Percentiles rank a stretch among this genome's conserved stretches.
phyloP scores from a whole-genome alignment of 1,139 yeast species.

The Candida buenavistaensis region DNA sequence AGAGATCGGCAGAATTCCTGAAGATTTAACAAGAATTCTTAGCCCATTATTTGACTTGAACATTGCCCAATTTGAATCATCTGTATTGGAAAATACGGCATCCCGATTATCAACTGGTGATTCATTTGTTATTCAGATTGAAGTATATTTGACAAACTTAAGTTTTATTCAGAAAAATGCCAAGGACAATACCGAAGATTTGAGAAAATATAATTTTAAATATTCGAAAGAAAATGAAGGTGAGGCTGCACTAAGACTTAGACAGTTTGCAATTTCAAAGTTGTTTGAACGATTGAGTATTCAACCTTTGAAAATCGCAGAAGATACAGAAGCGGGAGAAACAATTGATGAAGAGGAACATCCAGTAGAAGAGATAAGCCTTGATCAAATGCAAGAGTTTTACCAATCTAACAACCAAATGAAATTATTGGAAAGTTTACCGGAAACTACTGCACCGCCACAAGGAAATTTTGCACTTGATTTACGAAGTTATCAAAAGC shows the following conservation, averaged over 20 bases:
- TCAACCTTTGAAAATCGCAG: slow-evolving; percentile 17
- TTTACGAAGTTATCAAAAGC: slow-evolving; percentile 72
- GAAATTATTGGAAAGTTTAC: slow-evolving; percentile 51
- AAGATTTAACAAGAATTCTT: slow-evolving; percentile 66
- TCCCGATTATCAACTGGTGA: slow-evolving; percentile 71
- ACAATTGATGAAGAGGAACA: slow-evolving; percentile 15
- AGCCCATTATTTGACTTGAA: slow-evolving; percentile 64
- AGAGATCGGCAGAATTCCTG: slow-evolving; percentile 79
- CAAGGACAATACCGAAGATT: slow-evolving; percentile 9
- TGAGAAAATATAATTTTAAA: slow-evolving; percentile 18
- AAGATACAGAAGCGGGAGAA: slow-evolving; percentile 15
- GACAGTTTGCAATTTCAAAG: slow-evolving; percentile 58
- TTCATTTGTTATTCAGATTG: slow-evolving; percentile 61
- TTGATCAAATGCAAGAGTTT: slow-evolving; percentile 75
- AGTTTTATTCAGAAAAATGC: slow-evolving; percentile 41
- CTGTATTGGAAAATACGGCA: slow-evolving; percentile 59
- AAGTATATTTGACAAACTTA: slow-evolving; percentile 54
- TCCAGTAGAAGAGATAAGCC: slow-evolving; percentile 43
- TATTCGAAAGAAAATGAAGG: slow-evolving; percentile 50
- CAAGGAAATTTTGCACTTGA: slow-evolving; percentile 50
- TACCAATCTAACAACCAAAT: slow-evolving; percentile 66
- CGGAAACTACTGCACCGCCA: slow-evolving; percentile 64
- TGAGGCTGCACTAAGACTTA: slow-evolving; percentile 52
- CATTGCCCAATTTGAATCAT: slow-evolving; percentile 56
- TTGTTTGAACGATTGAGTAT: slow-evolving; percentile 51